Base-by-base conservation (phyloP, 2,329 filamentous ascomycete genomes). In the Dactylonectria macrodidyma region DNA sequence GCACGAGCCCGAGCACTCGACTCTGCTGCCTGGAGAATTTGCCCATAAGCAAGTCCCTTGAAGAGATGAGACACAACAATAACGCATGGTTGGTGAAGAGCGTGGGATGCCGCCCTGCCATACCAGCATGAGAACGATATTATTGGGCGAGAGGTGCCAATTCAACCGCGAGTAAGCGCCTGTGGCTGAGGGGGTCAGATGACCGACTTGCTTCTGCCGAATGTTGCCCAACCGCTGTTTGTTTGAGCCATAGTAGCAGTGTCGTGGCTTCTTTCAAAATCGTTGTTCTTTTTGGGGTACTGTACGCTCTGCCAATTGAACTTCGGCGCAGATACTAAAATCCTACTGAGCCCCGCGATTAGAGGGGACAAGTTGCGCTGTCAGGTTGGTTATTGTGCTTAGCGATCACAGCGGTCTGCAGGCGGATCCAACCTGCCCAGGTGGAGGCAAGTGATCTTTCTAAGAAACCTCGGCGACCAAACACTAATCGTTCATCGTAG, bases 11-110 rank as follows among this genome's bases (percentile, higher is more conserved):
- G 36, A 46, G 44, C 9, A 47, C n/a, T 47, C n/a, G 44, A 47
- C 44, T 47, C 44, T 47, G 44, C 44, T 47, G 44, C 44, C 44
- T 47, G n/a, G n/a, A 47, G n/a, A 47, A 47, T 47, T 47, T 47
- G n/a, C 44, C 44, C n/a, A 47, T 47, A 47, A 47, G n/a, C 44
- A 47, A 10, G 44, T 47, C 16, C 44, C 44, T 22, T 47, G 16
- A 46, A 46, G 44, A 47, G 44, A 47, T 10, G 44, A 47, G n/a
- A 47, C 44, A 22, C 7, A 47, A 47, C 44, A 47, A 47, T 9
- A 47, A 22, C 3, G n/a, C n/a, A 47, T 47, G n/a, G n/a, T 44
- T 16, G 38, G 38, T 44, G 38, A 44, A 44, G 38, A 44, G 38
- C 38, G n/a, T 47, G n/a, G 19, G n/a, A 47, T 22, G 44, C n/a